Conservation (phyloP, 176 grass and related monocot genomes). For the Lolium perenne region DNA sequence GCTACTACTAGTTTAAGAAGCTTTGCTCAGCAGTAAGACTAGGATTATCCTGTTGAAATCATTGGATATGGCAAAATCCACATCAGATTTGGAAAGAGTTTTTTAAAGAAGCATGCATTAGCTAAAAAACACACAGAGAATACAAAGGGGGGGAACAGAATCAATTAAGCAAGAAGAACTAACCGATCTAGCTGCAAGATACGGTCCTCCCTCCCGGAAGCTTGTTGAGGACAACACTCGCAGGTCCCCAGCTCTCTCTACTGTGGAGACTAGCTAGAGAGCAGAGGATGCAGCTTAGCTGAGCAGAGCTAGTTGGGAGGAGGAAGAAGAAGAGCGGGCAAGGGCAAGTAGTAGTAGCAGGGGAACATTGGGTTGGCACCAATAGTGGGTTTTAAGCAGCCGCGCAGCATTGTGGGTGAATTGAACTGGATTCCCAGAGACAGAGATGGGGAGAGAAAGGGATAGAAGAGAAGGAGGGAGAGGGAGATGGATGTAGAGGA, state of each 20-base stretch:
- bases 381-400: constrained; percentile 39
- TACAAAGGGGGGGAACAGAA: background rate
- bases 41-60: background rate
- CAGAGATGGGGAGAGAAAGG: constrained; percentile 16
- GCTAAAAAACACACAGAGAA: background rate
- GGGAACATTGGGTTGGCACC: background rate
- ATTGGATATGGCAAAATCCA: constrained; percentile 10
- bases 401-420: constrained; percentile 25
- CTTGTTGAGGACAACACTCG: background rate
- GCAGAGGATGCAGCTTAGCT: background rate
- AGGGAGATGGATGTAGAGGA: background rate
- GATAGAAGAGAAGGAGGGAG: background rate
- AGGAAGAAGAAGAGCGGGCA: background rate
- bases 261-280: background rate
- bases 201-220: background rate
- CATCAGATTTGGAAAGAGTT: background rate
- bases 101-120: background rate
- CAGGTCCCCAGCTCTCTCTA: background rate
- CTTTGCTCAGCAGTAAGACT: background rate
- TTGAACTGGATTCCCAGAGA: constrained; percentile 45
- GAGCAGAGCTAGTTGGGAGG: background rate
- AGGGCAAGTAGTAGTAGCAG: background rate
- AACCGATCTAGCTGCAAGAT: background rate
- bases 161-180: background rate
- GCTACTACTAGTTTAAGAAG: background rate